Conservation (phyloP, 208 protist species). For the Naegleria fowleri region DNA sequence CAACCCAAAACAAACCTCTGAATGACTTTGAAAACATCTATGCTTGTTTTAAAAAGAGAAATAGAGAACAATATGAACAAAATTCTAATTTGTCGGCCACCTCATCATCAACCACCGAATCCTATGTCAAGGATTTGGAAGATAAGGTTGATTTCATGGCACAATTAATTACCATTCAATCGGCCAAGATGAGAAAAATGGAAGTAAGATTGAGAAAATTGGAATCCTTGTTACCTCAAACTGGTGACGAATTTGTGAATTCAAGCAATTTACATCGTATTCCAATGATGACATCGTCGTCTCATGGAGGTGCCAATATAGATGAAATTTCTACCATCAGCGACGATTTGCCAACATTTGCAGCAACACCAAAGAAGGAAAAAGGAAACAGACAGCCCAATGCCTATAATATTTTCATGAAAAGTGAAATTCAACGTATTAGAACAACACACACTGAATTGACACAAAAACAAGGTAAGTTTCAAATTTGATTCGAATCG, state of each 20-base stretch:
- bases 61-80: not conserved
- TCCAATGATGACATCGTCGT: not conserved
- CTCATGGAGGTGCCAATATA: not conserved
- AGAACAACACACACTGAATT: not conserved
- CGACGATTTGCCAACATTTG: not conserved
- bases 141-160: conserved; percentile 16
- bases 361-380: not conserved
- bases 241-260: not conserved
- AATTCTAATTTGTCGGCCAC: not conserved
- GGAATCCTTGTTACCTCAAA: not conserved
- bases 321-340: not conserved
- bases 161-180: not conserved
- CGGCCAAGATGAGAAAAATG: conserved; percentile 12
- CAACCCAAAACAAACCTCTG: not conserved
- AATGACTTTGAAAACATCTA: not conserved
- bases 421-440: not conserved
- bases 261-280: not conserved
- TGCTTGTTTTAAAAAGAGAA: not conserved
- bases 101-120: not conserved
- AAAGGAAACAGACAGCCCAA: not conserved
- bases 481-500: too few species aligned
- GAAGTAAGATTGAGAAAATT: not conserved
- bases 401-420: conserved; percentile 19
- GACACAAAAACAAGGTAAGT: conserved; percentile 2
- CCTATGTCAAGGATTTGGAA: not conserved